Evolutionary conservation across 371 early-diverging fungal genomes (phyloP).

Genomic region (Mortierella sp.): DNA sequence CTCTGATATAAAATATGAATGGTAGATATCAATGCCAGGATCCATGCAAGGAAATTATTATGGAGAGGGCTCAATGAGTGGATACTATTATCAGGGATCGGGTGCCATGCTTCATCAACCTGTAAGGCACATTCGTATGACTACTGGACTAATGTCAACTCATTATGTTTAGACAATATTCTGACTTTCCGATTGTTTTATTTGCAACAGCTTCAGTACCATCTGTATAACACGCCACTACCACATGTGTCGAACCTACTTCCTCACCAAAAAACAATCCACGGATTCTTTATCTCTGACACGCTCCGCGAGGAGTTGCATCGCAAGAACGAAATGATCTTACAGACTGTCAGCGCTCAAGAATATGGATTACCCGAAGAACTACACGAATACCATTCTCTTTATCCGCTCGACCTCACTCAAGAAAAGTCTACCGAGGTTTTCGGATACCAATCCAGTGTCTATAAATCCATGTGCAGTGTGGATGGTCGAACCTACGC

Average conservation of each 20-base stretch:
- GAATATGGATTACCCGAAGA: constrained; percentile 77
- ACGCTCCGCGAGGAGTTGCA: constrained; percentile 82
- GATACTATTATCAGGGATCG: constrained; percentile 48
- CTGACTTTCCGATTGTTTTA: constrained; percentile 34
- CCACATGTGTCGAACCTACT: constrained; percentile 79
- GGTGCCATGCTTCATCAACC: constrained; percentile 53
- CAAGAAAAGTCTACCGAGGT: constrained; percentile 61
- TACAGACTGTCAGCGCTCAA: constrained; percentile 69
- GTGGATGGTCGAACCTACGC: constrained; percentile 88
- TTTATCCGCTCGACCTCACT: constrained; percentile 80
- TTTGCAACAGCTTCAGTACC: constrained; percentile 75
- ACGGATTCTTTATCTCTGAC: constrained; percentile 88
- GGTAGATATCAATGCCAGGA: constrained; percentile 40
- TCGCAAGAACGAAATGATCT: constrained; percentile 76
- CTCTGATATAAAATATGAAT: not conserved
- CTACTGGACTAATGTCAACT: not conserved
- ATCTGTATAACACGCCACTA: constrained; percentile 77
- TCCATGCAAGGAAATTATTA: constrained; percentile 37
- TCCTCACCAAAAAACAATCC: constrained; percentile 82
- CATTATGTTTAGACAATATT: not conserved
- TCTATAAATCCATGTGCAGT: constrained; percentile 87
- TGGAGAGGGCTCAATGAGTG: constrained; percentile 35
- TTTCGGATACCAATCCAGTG: constrained; percentile 83
- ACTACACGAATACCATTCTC: constrained; percentile 85
- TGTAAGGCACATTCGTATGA: constrained; percentile 17